phyloP scores from a whole-genome alignment of 176 grass and related monocot genomes.

The Oryza glumipatula region DNA sequence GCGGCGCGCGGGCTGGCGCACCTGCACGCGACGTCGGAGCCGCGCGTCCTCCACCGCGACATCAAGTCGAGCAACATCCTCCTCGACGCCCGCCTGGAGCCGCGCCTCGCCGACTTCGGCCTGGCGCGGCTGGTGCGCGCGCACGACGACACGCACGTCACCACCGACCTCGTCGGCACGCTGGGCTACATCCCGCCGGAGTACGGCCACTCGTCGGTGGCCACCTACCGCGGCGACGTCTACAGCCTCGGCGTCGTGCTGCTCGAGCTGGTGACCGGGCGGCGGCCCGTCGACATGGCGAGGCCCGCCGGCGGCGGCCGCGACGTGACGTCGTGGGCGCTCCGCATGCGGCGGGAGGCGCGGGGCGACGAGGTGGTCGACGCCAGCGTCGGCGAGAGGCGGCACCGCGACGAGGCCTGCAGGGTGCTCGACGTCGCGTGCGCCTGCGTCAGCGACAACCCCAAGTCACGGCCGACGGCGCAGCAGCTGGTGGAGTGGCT shows the following conservation, averaged over 20 bases:
- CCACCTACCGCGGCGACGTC: conserved; percentile 60
- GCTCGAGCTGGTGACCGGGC: conserved; percentile 62
- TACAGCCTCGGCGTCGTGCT: conserved; percentile 74
- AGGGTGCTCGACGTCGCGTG: conserved; percentile 49
- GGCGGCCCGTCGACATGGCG: conserved; percentile 54
- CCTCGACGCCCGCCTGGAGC: conserved; percentile 55
- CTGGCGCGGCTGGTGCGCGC: conserved; percentile 49
- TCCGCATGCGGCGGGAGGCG: conserved; percentile 42
- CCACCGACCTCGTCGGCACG: conserved; percentile 70
- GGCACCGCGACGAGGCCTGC: conserved; percentile 30
- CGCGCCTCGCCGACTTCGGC: conserved; percentile 71
- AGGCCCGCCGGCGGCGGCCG: conserved; percentile 6
- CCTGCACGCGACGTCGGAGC: conserved; percentile 65
- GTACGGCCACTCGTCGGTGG: conserved; percentile 45
- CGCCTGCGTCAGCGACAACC: conserved; percentile 41
- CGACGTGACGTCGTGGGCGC: conserved; percentile 56
- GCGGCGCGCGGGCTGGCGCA: conserved; percentile 57
- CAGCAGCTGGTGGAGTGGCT: conserved; percentile 43
- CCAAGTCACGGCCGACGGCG: conserved; percentile 51
- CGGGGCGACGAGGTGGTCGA: conserved; percentile 43
- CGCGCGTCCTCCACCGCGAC: conserved; percentile 74
- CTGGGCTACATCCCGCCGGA: conserved; percentile 81
- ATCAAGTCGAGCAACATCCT: conserved; percentile 91
- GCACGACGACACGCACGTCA: conserved; percentile 56
- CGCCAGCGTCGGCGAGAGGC: neutral